Conservation (phyloP, 2,329 filamentous ascomycete species). For the Alternaria infectoria region DNA sequence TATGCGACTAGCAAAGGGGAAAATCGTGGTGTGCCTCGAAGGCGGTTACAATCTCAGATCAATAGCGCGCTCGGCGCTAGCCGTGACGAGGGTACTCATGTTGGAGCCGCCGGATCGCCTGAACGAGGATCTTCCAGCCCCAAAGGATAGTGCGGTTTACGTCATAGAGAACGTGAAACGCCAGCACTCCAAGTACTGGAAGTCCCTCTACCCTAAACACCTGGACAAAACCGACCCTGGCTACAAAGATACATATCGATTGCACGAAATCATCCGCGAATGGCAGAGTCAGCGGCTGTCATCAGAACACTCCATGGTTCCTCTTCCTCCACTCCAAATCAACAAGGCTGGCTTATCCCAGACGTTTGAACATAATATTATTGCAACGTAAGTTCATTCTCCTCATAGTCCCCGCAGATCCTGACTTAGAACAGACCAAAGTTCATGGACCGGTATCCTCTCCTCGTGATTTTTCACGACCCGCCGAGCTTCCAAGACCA, state of each 20-base stretch:
- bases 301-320: slow-evolving; percentile 77
- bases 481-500: slow-evolving; percentile 61
- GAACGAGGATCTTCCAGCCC: slow-evolving; percentile 53
- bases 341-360: slow-evolving; percentile 74
- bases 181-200: slow-evolving; percentile 76
- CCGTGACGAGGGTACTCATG: slow-evolving; percentile 92
- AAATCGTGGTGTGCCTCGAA: slow-evolving; percentile 90
- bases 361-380: slow-evolving; percentile 83
- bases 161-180: slow-evolving; percentile 64
- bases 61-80: slow-evolving; percentile 89
- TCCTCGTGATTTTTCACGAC: slow-evolving; percentile 90
- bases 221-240: slow-evolving; percentile 37
- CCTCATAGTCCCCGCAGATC: not conserved
- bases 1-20: slow-evolving; percentile 90
- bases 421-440: slow-evolving; percentile 58
- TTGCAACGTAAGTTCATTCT: slow-evolving; percentile 67
- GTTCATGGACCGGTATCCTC: slow-evolving; percentile 68
- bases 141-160: slow-evolving; percentile 58
- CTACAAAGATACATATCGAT: slow-evolving; percentile 55
- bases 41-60: slow-evolving; percentile 94
- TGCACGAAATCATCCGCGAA: slow-evolving; percentile 80
- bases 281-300: slow-evolving; percentile 76
- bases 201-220: slow-evolving; percentile 78
- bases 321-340: slow-evolving; percentile 75
- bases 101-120: slow-evolving; percentile 81